phyloP scores from a whole-genome alignment of 2,329 filamentous ascomycete genomes.

The Fusarium pilosicola region DNA sequence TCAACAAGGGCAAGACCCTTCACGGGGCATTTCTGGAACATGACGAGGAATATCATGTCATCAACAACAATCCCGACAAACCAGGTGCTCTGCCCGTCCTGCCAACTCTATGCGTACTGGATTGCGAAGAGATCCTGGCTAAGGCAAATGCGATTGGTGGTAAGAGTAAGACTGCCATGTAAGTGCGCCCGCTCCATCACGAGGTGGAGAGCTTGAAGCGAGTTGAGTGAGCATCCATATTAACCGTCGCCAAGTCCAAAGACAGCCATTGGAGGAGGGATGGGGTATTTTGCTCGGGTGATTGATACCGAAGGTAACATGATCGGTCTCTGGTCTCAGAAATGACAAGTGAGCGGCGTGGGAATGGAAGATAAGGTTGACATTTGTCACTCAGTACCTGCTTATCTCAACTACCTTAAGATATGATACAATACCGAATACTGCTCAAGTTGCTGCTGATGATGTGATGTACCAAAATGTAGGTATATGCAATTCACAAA shows the following conservation, averaged over 20 bases:
- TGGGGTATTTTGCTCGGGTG: slow-evolving; percentile 51
- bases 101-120: slow-evolving; percentile 48
- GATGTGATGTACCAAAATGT: neutral
- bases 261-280: slow-evolving; percentile 48
- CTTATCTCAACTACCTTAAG: neutral
- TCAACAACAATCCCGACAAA: slow-evolving; percentile 42
- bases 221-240: neutral
- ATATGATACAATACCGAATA: neutral
- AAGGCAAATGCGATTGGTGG: slow-evolving; percentile 47
- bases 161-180: slow-evolving; percentile 50
- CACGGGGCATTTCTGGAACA: slow-evolving; percentile 51
- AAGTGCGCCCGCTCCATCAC: slow-evolving; percentile 31
- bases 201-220: slow-evolving; percentile 1
- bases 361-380: neutral
- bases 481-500: neutral
- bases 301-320: slow-evolving; percentile 54
- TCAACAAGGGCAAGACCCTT: slow-evolving; percentile 47
- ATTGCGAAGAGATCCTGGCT: slow-evolving; percentile 47
- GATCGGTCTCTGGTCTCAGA: slow-evolving; percentile 49
- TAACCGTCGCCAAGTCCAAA: slow-evolving; percentile 45
- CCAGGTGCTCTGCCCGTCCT: slow-evolving; percentile 45
- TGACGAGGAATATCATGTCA: slow-evolving; percentile 43
- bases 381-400: neutral
- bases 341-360: slow-evolving; percentile 40
- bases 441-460: neutral